phyloP scores from a whole-genome alignment of 345 rosid genomes.

The Jatropha curcas region DNA sequence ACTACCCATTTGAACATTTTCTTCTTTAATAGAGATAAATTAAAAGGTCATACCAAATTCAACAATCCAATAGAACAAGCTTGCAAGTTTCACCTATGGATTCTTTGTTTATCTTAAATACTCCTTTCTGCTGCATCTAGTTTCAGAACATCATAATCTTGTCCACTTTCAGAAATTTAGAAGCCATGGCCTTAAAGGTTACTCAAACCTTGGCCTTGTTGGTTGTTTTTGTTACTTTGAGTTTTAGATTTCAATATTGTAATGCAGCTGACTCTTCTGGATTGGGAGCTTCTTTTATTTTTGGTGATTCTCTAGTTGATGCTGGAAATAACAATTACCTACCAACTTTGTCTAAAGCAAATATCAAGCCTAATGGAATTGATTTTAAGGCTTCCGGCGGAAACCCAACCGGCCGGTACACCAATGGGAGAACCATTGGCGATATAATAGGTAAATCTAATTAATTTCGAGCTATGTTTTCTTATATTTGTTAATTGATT shows the following conservation, averaged over 20 bases:
- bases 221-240: slow-evolving; percentile 8
- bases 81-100: slow-evolving; percentile 39
- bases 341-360: slow-evolving; percentile 75
- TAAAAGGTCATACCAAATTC: slow-evolving; percentile 47
- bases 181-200: slow-evolving; percentile 19
- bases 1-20: slow-evolving; percentile 31
- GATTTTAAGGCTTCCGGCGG: slow-evolving; percentile 77
- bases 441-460: slow-evolving; percentile 60
- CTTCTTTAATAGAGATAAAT: neutral
- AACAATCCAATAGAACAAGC: slow-evolving; percentile 23
- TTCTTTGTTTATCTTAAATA: neutral
- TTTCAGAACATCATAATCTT: too few relatives aligned
- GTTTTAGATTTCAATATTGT: slow-evolving; percentile 2
- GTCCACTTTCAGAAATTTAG: too few relatives aligned
- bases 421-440: slow-evolving; percentile 88
- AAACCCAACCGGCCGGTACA: slow-evolving; percentile 82
- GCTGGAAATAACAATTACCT: slow-evolving; percentile 88
- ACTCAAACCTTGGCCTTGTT: slow-evolving; percentile 13
- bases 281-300: slow-evolving; percentile 67
- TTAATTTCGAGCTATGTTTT: neutral
- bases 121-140: neutral
- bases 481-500: neutral
- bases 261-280: slow-evolving; percentile 20
- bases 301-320: slow-evolving; percentile 87
- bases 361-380: slow-evolving; percentile 80